These are phyloP conservation scores for Entelexis sorbosivorans DNA, from an alignment of 1,139 yeast genomes.

Conservation along the genomic window DNA sequence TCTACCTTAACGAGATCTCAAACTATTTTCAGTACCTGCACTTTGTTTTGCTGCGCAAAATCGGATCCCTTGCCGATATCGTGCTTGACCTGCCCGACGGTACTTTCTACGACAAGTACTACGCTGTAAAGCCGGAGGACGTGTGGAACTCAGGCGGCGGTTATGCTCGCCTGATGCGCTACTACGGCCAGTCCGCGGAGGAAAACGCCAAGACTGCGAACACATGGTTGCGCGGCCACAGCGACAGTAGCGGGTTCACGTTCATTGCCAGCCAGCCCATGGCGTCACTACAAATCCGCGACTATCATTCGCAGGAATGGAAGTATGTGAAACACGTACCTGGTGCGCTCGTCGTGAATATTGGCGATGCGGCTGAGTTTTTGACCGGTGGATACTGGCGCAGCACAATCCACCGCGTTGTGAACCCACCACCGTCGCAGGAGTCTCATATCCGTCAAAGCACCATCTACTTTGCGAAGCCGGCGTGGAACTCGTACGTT, in stretches of 20 bases:
- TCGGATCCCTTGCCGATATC: constrained; percentile 35
- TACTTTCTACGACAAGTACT: constrained; percentile 31
- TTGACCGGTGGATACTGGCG: constrained; percentile 42
- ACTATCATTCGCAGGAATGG: constrained; percentile 40
- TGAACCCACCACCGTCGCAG: constrained; percentile 40
- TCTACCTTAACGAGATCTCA: constrained; percentile 33
- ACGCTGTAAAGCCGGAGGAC: constrained; percentile 29
- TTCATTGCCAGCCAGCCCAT: constrained; percentile 43
- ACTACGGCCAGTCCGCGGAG: constrained; percentile 33
- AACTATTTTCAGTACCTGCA: constrained; percentile 33
- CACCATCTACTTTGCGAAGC: constrained; percentile 38
- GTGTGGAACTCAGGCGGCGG: constrained; percentile 34
- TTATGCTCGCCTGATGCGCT: constrained; percentile 37
- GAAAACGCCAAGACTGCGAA: constrained; percentile 29
- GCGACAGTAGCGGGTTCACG: constrained; percentile 41
- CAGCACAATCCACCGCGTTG: constrained; percentile 37
- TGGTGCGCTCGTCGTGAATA: constrained; percentile 38
- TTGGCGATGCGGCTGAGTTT: constrained; percentile 43
- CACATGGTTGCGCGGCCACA: constrained; percentile 43
- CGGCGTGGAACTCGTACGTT: constrained; percentile 29
- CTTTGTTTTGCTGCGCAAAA: constrained; percentile 20
- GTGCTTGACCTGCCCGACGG: constrained; percentile 39
- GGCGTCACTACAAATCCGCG: constrained; percentile 39
- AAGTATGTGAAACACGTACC: constrained; percentile 37
- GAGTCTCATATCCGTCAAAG: constrained; percentile 34